Evolutionary conservation across 192 early-diverging fungal species (phyloP).

Genomic region (Diversispora epigaea): DNA sequence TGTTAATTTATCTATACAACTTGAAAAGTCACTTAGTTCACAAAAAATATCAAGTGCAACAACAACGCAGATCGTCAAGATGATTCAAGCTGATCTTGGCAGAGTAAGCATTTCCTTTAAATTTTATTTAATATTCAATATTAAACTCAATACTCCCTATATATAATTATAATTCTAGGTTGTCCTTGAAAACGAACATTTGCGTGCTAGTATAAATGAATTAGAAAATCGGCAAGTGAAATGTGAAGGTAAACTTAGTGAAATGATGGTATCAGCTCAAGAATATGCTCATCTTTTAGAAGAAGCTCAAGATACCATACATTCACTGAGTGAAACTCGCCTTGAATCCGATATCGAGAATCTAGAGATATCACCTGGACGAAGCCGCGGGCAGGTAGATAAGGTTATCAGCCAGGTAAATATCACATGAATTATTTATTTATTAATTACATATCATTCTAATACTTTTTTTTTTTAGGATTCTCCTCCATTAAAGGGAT

Average conservation of each 20-base stretch:
- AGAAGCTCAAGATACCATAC: constrained; percentile 60
- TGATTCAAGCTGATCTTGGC: constrained; percentile 57
- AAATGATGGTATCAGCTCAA: constrained; percentile 56
- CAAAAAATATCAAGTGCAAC: constrained; percentile 58
- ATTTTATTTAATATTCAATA: neutral
- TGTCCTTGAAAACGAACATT: constrained; percentile 53
- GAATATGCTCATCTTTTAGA: constrained; percentile 60
- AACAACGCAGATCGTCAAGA: constrained; percentile 59
- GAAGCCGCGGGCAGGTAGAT: constrained; percentile 30
- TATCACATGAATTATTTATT: neutral
- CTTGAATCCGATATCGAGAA: constrained; percentile 49
- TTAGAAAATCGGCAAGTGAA: constrained; percentile 55
- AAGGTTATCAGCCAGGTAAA: constrained; percentile 25
- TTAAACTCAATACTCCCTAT: neutral
- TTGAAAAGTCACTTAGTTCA: constrained; percentile 52
- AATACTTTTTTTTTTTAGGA: constrained; percentile 37
- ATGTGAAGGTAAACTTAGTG: constrained; percentile 53
- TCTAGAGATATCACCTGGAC: constrained; percentile 32
- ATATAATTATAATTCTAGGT: constrained; percentile 33
- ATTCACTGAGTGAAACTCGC: constrained; percentile 47
- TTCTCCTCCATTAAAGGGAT: constrained; percentile 30
- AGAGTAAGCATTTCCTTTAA: constrained; percentile 37
- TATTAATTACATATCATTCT: neutral
- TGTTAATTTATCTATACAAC: constrained; percentile 50
- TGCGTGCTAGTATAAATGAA: constrained; percentile 52